phyloP scores from a whole-genome alignment of 345 rosid species.

The Lumnitzera littorea region DNA sequence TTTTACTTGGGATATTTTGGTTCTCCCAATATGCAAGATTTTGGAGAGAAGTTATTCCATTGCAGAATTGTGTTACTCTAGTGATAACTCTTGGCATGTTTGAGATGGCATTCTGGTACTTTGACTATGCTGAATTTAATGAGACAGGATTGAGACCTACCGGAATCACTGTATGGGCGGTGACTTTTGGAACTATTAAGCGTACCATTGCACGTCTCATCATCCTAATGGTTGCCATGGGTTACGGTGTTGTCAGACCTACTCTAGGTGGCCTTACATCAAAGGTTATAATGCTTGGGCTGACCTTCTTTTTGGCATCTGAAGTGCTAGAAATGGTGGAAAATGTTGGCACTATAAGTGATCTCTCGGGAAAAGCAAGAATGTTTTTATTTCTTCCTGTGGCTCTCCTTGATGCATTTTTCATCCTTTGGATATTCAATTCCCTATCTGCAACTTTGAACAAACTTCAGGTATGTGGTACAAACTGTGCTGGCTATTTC shows the following conservation, averaged over 20 bases:
- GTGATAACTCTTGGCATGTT: constrained; percentile 89
- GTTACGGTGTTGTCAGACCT: constrained; percentile 97
- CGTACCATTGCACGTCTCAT: constrained; percentile 71
- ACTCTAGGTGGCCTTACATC: constrained; percentile 87
- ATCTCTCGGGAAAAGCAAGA: constrained; percentile 87
- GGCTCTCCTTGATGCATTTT: constrained; percentile 87
- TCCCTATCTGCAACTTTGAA: constrained; percentile 85
- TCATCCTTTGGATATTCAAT: constrained; percentile 89
- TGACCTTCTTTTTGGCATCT: constrained; percentile 79
- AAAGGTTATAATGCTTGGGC: constrained; percentile 85
- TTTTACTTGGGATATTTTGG: constrained; percentile 84
- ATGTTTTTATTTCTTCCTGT: constrained; percentile 78
- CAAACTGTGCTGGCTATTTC: constrained; percentile 7
- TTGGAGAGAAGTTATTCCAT: constrained; percentile 86
- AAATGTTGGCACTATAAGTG: constrained; percentile 86
- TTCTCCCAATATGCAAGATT: constrained; percentile 88
- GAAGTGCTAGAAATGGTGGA: constrained; percentile 89
- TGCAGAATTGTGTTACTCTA: constrained; percentile 80
- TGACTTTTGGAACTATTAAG: constrained; percentile 70
- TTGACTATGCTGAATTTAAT: constrained; percentile 83
- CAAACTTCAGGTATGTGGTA: constrained; percentile 70
- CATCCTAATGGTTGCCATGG: constrained; percentile 89
- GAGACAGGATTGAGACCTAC: constrained; percentile 82
- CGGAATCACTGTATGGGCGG: constrained; percentile 90
- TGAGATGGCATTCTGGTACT: constrained; percentile 98